Evolutionary conservation across 2,329 filamentous ascomycete species (phyloP).

Genomic region (Pyricularia grisea): DNA sequence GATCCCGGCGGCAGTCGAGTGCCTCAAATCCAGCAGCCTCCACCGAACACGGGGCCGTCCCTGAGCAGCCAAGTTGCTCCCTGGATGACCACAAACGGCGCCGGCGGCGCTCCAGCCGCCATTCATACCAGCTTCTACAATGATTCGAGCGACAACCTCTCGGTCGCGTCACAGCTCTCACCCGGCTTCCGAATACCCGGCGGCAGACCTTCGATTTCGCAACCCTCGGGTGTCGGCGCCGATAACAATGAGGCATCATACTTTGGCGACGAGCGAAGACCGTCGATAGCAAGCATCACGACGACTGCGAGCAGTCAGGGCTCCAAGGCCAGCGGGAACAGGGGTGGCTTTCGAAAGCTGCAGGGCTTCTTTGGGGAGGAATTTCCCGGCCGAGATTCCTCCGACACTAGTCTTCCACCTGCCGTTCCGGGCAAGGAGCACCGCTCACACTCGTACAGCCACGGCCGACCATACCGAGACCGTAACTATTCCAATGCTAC

Average conservation of each 20-base stretch:
- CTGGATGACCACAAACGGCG: slow-evolving; percentile 42
- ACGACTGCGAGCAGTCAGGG: slow-evolving; percentile 74
- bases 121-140: slow-evolving; percentile 55
- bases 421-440: slow-evolving; percentile 46
- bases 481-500: slow-evolving; percentile 74
- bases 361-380: slow-evolving; percentile 93
- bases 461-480: slow-evolving; percentile 53
- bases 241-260: slow-evolving; percentile 37
- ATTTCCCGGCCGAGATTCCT: slow-evolving; percentile 63
- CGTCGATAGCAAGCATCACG: slow-evolving; percentile 80
- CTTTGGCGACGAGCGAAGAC: slow-evolving; percentile 65
- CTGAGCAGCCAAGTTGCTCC: slow-evolving; percentile 44
- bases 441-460: slow-evolving; percentile 53
- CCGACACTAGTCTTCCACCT: slow-evolving; percentile 56
- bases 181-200: slow-evolving; percentile 53
- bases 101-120: slow-evolving; percentile 23
- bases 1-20: slow-evolving; percentile 49
- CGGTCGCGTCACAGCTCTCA: slow-evolving; percentile 55
- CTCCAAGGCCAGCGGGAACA: slow-evolving; percentile 62
- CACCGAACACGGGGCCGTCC: slow-evolving; percentile 41
- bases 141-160: slow-evolving; percentile 64
- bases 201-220: slow-evolving; percentile 11
- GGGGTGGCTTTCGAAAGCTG: slow-evolving; percentile 70
- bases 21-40: slow-evolving; percentile 50
- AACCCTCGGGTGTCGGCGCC: slow-evolving; percentile 20